A percentile compares a stretch with the other conserved stretches of the same genome.
Conservation (phyloP, 148 eudicot species). For the Rhododendron mucronatum region DNA sequence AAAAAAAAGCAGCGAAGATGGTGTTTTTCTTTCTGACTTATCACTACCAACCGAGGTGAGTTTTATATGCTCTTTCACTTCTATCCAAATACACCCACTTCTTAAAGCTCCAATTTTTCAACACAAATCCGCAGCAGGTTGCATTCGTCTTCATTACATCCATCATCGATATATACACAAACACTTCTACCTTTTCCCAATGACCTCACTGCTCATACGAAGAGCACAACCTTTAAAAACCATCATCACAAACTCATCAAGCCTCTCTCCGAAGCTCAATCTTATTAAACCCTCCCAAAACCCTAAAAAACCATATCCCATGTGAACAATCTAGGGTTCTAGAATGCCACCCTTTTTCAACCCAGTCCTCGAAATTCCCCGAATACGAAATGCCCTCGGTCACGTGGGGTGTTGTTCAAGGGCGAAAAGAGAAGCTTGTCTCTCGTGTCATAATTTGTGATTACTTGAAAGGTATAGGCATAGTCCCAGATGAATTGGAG, state of each 20-base stretch:
- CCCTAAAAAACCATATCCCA: slow-evolving; percentile 17
- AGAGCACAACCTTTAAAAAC: slow-evolving; percentile 17
- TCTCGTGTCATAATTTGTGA: slow-evolving; percentile 84
- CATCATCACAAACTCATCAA: slow-evolving; percentile 22
- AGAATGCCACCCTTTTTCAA: slow-evolving; percentile 40
- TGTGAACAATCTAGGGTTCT: slow-evolving; percentile 20
- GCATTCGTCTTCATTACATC: neutral
- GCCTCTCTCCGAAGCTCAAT: slow-evolving; percentile 1
- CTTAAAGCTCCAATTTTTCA: neutral
- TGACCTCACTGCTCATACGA: slow-evolving; percentile 38
- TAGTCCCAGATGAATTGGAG: slow-evolving; percentile 78
- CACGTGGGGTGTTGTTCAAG: slow-evolving; percentile 96
- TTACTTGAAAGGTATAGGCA: slow-evolving; percentile 73
- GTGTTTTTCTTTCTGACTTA: too few relatives aligned
- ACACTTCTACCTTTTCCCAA: slow-evolving; percentile 9
- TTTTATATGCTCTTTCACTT: neutral
- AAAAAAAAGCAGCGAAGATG: too few relatives aligned
- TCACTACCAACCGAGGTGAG: neutral
- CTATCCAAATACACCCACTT: neutral
- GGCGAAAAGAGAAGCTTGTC: slow-evolving; percentile 80
- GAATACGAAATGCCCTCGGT: slow-evolving; percentile 96
- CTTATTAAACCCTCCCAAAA: slow-evolving; percentile 30
- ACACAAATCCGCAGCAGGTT: neutral
- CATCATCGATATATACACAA: neutral
- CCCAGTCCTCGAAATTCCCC: slow-evolving; percentile 55